Evolutionary conservation across 768 basidiomycete genomes (phyloP).

Genomic region (Boletus rubescentipes): DNA sequence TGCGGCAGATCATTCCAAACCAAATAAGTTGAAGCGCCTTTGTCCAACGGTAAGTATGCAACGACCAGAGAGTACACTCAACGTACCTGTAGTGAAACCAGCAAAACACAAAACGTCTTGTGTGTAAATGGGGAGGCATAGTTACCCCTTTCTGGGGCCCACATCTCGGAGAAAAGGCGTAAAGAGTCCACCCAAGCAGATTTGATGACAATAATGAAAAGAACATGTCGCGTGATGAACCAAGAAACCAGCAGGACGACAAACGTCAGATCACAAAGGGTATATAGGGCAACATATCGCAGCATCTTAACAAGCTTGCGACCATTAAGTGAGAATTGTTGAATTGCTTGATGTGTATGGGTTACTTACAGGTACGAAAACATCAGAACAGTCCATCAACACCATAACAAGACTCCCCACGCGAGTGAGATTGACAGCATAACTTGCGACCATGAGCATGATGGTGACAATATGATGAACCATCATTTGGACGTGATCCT

Average conservation of each 20-base stretch:
- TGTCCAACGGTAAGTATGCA: conserved; percentile 1
- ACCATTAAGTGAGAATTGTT: neutral
- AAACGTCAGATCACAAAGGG: conserved; percentile 72
- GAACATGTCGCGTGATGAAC: conserved; percentile 83
- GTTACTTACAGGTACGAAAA: conserved; percentile 78
- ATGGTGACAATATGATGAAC: conserved; percentile 91
- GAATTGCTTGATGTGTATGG: no score
- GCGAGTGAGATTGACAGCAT: conserved; percentile 80
- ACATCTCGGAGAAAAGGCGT: conserved; percentile 37
- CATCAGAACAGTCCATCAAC: conserved; percentile 93
- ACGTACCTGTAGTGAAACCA: conserved; percentile 61
- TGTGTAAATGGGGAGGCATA: no score
- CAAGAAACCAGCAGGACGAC: conserved; percentile 85
- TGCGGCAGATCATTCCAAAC: conserved; percentile 80
- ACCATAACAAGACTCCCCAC: conserved; percentile 87
- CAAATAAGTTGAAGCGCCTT: conserved; percentile 77
- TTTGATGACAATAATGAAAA: conserved; percentile 71
- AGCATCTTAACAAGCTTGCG: conserved; percentile 88
- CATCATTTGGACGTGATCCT: conserved; percentile 96
- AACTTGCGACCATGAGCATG: conserved; percentile 71
- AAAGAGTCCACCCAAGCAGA: conserved; percentile 56
- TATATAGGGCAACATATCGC: conserved; percentile 68
- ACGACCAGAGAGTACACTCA: neutral
- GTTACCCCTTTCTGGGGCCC: no score
- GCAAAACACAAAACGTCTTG: conserved; percentile 48